A percentile compares a stretch with the other conserved stretches of the same genome.
Evolutionary conservation across 139 green algal genomes (phyloP).

Genomic region (Volvox reticuliferus): DNA sequence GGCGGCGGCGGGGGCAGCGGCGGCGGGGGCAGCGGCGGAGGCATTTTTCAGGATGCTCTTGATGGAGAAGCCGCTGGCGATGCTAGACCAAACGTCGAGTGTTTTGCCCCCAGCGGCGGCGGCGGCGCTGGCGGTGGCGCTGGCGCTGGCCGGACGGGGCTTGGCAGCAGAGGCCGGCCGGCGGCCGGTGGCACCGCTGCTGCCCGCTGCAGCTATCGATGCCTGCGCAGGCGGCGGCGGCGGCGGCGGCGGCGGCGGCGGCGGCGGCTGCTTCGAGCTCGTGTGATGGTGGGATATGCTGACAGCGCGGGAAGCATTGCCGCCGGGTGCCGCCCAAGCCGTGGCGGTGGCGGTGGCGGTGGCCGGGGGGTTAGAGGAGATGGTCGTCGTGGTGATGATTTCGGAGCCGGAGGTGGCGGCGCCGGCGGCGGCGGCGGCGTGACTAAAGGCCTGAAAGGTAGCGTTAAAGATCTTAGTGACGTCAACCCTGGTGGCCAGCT

Average conservation of each 20-base stretch:
- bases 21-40: no score
- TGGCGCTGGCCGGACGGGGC: neutral
- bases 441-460: neutral
- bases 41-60: no score
- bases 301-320: neutral
- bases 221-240: no score
- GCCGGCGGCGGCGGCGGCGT: neutral
- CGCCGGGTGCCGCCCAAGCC: neutral
- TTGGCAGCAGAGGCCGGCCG: neutral
- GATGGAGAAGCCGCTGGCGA: no score
- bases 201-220: no score
- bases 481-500: neutral
- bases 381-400: neutral
- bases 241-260: no score
- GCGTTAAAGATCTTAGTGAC: neutral
- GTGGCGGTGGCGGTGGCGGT: neutral
- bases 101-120: neutral
- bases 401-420: neutral
- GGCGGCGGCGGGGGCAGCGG: no score
- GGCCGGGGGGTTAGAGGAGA: neutral
- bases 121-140: neutral
- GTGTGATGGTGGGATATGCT: no score
- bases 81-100: no score
- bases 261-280: no score
- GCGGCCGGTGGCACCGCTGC: no score